phyloP scores from a whole-genome alignment of 441 rosid genomes.

The Euphorbia schlechtendalii region DNA sequence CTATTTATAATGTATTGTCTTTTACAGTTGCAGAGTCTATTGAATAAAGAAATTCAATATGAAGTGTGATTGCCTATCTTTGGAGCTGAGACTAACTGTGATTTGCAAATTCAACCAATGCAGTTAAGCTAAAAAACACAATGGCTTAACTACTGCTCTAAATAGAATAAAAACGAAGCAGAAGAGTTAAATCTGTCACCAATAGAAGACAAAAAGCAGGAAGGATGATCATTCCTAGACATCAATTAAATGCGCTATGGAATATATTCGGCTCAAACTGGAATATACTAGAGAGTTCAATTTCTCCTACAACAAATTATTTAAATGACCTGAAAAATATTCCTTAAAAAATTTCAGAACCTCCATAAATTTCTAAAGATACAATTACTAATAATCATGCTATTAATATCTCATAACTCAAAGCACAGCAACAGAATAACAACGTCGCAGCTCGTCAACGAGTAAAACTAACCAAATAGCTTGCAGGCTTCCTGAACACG shows the following conservation, averaged over 20 bases:
- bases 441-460: neutral
- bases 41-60: neutral
- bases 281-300: neutral
- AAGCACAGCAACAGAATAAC: neutral
- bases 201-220: neutral
- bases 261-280: neutral
- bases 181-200: neutral
- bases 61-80: neutral
- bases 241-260: too few relatives aligned
- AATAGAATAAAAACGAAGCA: neutral
- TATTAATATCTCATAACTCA: neutral
- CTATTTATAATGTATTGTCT: neutral
- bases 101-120: neutral
- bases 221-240: neutral
- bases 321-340: neutral
- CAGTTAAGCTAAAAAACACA: neutral
- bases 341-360: neutral
- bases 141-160: neutral
- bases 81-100: neutral
- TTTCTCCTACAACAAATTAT: neutral
- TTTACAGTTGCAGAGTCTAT: neutral
- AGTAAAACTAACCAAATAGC: slow-evolving; percentile 54
- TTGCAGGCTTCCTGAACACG: slow-evolving; percentile 73
- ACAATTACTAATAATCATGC: neutral
- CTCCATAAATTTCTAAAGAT: neutral